Evolutionary conservation across 257 asterid genomes (phyloP), one percentile per base, ranked within the genome.

Genomic region (Gynochthodes officinalis): DNA sequence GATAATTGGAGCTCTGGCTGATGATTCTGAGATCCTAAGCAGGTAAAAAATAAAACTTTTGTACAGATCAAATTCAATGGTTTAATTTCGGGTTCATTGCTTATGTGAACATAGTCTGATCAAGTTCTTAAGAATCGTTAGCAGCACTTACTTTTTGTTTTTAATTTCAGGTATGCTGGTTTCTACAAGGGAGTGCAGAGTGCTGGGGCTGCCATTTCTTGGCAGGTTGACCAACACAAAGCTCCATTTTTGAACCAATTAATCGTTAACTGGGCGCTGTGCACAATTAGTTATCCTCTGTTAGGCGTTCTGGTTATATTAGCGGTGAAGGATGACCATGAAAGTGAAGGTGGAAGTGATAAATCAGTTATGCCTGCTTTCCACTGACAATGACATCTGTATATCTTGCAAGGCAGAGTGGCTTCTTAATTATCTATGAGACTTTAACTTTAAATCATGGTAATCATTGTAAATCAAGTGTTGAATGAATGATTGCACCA

Each of bases 11-110:
- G 93, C 96, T 19, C 82, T 91, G 32, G 98, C 96, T 10, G 96
- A 91, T 80, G 96, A 91, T 71, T 89, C 96, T 5, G 95, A 88
- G 89, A 64, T 94, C 35, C 96, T 94, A 54, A 94, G 98, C 96
- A 86, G 97, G 98, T 89, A 60, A 28, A 58, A 32, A 19, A 15
- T 30, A n/a, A n/a, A n/a, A n/a, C n/a, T n/a, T n/a, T n/a, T n/a
- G n/a, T n/a, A n/a, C n/a, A n/a, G n/a, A n/a, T n/a, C n/a, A n/a
- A n/a, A n/a, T n/a, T n/a, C n/a, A n/a, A n/a, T n/a, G n/a, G n/a
- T n/a, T n/a, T n/a, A n/a, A n/a, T n/a, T n/a, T n/a, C n/a, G n/a
- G n/a, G n/a, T n/a, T n/a, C n/a, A n/a, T n/a, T n/a, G n/a, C n/a
- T n/a, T n/a, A n/a, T n/a, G n/a, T n/a, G n/a, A n/a, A n/a, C n/a